Evolutionary conservation across 139 green algal genomes (phyloP).

Genomic region (Tetradesmus lagerheimii): DNA sequence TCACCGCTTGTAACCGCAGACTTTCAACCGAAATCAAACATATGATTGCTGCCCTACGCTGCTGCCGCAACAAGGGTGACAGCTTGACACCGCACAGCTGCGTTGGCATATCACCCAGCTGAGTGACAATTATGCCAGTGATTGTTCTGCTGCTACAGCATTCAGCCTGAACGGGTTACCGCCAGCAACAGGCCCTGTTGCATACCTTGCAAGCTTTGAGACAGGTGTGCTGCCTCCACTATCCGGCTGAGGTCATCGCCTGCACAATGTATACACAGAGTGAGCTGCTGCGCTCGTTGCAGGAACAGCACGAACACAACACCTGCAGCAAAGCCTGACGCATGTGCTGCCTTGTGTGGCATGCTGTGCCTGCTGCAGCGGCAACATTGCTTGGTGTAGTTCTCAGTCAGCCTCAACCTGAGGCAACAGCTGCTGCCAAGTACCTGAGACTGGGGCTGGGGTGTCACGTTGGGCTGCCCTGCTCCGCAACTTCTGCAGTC

Average conservation of each 20-base stretch:
- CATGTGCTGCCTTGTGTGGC: background rate
- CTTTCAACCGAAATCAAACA: too few relatives aligned
- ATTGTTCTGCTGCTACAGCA: too few relatives aligned
- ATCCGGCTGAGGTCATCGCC: slow-evolving; percentile 6
- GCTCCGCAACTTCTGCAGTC: background rate
- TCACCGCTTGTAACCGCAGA: too few relatives aligned
- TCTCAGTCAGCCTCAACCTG: too few relatives aligned
- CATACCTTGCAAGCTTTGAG: slow-evolving; percentile 35
- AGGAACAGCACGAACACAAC: background rate
- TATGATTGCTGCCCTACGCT: background rate
- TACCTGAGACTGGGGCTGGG: background rate
- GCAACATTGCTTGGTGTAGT: background rate
- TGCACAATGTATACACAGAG: background rate
- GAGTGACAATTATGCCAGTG: too few relatives aligned
- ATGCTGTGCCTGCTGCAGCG: background rate
- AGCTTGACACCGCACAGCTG: background rate
- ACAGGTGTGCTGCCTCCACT: slow-evolving; percentile 17
- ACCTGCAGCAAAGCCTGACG: background rate
- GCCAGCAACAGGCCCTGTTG: background rate
- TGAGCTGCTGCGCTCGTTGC: background rate
- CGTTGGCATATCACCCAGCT: too few relatives aligned
- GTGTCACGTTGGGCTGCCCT: background rate
- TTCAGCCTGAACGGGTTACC: background rate
- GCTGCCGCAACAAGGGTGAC: background rate
- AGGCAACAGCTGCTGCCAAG: background rate